phyloP scores from a whole-genome alignment of 768 basidiomycete species.

The Leccinellum albellum region DNA sequence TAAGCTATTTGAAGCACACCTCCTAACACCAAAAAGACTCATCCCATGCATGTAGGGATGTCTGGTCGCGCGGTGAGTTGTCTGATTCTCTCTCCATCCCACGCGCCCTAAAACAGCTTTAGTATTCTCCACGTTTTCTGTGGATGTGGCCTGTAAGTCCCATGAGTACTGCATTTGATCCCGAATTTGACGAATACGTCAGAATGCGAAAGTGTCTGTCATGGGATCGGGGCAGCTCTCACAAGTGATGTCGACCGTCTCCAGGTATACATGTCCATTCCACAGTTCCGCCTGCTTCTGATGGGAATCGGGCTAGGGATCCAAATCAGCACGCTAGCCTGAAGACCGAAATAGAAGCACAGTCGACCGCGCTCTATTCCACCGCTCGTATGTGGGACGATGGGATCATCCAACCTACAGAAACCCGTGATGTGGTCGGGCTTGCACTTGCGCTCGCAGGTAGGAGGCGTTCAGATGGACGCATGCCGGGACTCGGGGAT shows the following conservation, averaged over 20 bases:
- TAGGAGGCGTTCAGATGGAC: conserved; percentile 33
- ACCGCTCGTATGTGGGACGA: conserved; percentile 95
- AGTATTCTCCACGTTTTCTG: conserved; percentile 93
- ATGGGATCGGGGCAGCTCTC: conserved; percentile 95
- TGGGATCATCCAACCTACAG: conserved; percentile 83
- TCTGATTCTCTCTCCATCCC: background rate
- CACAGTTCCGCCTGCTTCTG: background rate
- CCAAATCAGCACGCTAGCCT: conserved; percentile 72
- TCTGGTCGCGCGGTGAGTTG: conserved; percentile 81
- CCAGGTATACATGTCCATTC: conserved; percentile 55
- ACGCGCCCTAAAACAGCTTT: conserved; percentile 3
- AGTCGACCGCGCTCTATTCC: conserved; percentile 84
- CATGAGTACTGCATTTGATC: conserved; percentile 1
- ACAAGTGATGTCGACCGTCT: conserved; percentile 88
- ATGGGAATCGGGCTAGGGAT: conserved; percentile 46
- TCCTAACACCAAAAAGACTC: conserved; percentile 6
- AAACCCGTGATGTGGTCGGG: conserved; percentile 86
- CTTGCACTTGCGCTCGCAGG: conserved; percentile 81
- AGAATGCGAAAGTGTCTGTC: conserved; percentile 91
- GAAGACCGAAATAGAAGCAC: conserved; percentile 80
- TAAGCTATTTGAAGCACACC: conserved; percentile 24
- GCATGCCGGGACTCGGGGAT: background rate
- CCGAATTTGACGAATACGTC: conserved; percentile 5
- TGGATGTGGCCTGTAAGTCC: conserved; percentile 95
- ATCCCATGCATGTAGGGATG: conserved; percentile 58